A percentile compares a stretch with the other conserved stretches of the same genome.
phyloP scores from a whole-genome alignment of 148 eudicot species.

The Amaranthus palmeri region DNA sequence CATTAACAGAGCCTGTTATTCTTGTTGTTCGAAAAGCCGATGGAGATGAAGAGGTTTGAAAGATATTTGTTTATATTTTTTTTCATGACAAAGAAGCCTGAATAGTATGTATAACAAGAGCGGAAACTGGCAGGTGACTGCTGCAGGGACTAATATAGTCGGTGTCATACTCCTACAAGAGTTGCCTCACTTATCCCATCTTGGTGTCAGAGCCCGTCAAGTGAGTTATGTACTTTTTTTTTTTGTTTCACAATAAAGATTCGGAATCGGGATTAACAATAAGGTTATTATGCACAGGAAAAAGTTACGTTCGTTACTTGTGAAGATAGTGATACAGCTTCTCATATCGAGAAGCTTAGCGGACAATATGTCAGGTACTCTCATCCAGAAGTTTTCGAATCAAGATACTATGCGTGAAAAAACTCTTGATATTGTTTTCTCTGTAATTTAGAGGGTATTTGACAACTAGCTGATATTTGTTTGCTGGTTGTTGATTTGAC shows the following conservation, averaged over 20 bases:
- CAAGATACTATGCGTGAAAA: not conserved
- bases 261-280: slow-evolving; percentile 8
- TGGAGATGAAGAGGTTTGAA: slow-evolving; percentile 95
- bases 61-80: not conserved
- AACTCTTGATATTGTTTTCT: not conserved
- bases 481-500: no score
- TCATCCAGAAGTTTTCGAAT: not conserved
- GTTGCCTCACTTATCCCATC: slow-evolving; percentile 97
- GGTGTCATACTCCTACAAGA: slow-evolving; percentile 93
- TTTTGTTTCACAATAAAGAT: slow-evolving; percentile 2
- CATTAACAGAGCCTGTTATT: slow-evolving; percentile 70
- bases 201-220: slow-evolving; percentile 97
- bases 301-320: slow-evolving; percentile 95
- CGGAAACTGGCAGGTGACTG: slow-evolving; percentile 64
- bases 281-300: slow-evolving; percentile 53
- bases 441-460: not conserved
- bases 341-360: slow-evolving; percentile 40
- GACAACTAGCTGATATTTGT: no score
- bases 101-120: slow-evolving; percentile 9
- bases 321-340: slow-evolving; percentile 76
- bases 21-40: slow-evolving; percentile 86
- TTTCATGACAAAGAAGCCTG: slow-evolving; percentile 4
- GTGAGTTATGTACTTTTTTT: slow-evolving; percentile 35
- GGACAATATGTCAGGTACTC: slow-evolving; percentile 74
- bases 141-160: slow-evolving; percentile 73